These are phyloP conservation scores for Globisporangium nodosum DNA, from an alignment of 352 stramenopile species.

Conservation along the genomic window DNA sequence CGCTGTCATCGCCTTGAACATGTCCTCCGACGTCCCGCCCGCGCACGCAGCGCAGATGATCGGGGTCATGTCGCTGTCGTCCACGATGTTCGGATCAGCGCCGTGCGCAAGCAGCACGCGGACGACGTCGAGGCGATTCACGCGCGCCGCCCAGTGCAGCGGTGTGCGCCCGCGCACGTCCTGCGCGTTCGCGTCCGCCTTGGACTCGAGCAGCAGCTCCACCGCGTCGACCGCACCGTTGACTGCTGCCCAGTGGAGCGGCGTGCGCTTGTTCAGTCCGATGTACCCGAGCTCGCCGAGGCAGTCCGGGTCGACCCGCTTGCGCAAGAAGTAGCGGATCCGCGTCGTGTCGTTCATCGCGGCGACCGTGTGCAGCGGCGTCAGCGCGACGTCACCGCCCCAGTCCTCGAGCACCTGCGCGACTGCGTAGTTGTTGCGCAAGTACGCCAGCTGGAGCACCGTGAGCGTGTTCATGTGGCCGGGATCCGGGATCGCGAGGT, in stretches of 20 bases:
- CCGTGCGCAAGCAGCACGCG: not conserved
- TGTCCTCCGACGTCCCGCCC: conserved; percentile 51
- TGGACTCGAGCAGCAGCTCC: conserved; percentile 49
- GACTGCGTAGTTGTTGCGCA: conserved; percentile 76
- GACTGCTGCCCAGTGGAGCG: conserved; percentile 71
- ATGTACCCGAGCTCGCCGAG: conserved; percentile 76
- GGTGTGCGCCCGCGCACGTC: conserved; percentile 59
- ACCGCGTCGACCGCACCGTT: conserved; percentile 59
- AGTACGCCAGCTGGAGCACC: conserved; percentile 73
- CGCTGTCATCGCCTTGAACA: conserved; percentile 67
- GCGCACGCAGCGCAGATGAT: conserved; percentile 73
- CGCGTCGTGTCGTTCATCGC: conserved; percentile 60
- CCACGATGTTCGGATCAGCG: conserved; percentile 64
- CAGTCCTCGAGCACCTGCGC: conserved; percentile 67
- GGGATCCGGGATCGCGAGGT: conserved; percentile 73
- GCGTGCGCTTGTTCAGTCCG: conserved; percentile 75
- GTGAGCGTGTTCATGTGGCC: conserved; percentile 86
- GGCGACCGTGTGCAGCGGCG: conserved; percentile 70
- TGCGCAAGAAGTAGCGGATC: conserved; percentile 56
- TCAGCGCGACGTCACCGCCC: conserved; percentile 72
- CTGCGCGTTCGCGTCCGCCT: conserved; percentile 65
- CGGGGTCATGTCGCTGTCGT: conserved; percentile 70
- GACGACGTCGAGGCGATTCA: conserved; percentile 37
- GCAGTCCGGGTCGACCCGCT: conserved; percentile 73
- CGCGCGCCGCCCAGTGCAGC: conserved; percentile 70